Evolutionary conservation across 2,329 filamentous ascomycete genomes (phyloP).

Genomic region (Monilinia vaccinii-corymbosi): DNA sequence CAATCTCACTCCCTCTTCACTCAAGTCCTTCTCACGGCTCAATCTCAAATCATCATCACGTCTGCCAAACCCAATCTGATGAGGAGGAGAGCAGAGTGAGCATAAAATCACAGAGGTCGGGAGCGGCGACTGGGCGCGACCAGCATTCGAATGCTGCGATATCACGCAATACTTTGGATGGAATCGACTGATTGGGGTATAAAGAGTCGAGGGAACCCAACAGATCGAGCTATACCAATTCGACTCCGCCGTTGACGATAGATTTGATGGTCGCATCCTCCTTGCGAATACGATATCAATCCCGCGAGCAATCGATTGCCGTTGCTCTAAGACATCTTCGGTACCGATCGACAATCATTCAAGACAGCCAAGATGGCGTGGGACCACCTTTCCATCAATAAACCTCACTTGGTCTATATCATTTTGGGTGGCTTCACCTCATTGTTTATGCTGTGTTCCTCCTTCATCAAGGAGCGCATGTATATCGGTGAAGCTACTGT

Average conservation of each 20-base stretch:
- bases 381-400: constrained; percentile 77
- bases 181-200: constrained; percentile 30
- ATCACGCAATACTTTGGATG: constrained; percentile 24
- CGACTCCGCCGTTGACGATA: not conserved
- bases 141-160: constrained; percentile 37
- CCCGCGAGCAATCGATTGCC: constrained; percentile 1
- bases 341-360: not conserved
- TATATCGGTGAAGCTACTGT: constrained; percentile 99
- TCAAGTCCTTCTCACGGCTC: too few species aligned
- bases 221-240: constrained; percentile 10
- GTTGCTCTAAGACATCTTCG: not conserved
- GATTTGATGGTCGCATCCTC: not conserved
- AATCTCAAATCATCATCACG: too few species aligned
- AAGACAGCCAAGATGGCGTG: constrained; percentile 52
- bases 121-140: constrained; percentile 42
- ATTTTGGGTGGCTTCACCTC: constrained; percentile 96
- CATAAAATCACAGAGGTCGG: constrained; percentile 11
- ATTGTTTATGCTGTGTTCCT: constrained; percentile 96
- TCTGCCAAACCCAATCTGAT: not conserved
- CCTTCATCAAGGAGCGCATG: constrained; percentile 94
- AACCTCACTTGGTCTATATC: constrained; percentile 95
- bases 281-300: not conserved
- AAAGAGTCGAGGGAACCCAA: constrained; percentile 14
- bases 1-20: too few species aligned
- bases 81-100: not conserved